Evolutionary conservation across 1,284 basidiomycete species (phyloP), one percentile per base, ranked within the genome.

Genomic region (Ganoderma meredithae): DNA sequence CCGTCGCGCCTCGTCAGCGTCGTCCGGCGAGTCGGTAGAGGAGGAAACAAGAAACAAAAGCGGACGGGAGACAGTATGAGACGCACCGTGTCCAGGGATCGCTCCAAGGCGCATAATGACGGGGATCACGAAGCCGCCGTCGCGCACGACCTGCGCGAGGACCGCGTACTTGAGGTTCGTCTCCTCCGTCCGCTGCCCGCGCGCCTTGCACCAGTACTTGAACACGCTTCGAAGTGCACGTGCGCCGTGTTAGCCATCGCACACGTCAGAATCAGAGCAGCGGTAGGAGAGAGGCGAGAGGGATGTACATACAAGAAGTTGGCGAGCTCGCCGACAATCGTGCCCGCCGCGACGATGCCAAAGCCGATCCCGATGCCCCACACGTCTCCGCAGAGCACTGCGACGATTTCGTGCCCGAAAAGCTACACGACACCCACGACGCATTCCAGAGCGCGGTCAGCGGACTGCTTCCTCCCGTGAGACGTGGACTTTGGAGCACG

Each of bases 91-190:
- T n/a, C 92, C 92, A 0, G 94, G 94, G 62, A 95, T 93, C 17
- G 91, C 92, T 71, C 89, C 91, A 65, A 92, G 82, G 31, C 94
- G 86, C 10, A 89, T 90, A 47, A 92, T 83, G 39, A 94, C 83
- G 0, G 92, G 89, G 74, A 95, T 88, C 75, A 83, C 87, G 80
- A 95, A 92, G 0, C 94, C 94, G 22, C 94, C 94, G 36, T 93
- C 90, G 5, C 91, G 83, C 12, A 95, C 88, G 47, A 94, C 90
- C 71, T 87, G 85, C 1, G 92, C 90, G 61, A 95, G 83, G 76
- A 92, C 92, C 3, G 89, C 93, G 78, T 95, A 96, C 47, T 83
- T 82, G 58, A 95, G 82, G 66, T 90, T 90, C 40, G 84, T 88
- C 73, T 85, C 82, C 79, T 95, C 94, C 61, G 89, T 79, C 76